Base-by-base conservation (phyloP, 2,329 filamentous ascomycete genomes). In the Aspergillus sp. region DNA sequence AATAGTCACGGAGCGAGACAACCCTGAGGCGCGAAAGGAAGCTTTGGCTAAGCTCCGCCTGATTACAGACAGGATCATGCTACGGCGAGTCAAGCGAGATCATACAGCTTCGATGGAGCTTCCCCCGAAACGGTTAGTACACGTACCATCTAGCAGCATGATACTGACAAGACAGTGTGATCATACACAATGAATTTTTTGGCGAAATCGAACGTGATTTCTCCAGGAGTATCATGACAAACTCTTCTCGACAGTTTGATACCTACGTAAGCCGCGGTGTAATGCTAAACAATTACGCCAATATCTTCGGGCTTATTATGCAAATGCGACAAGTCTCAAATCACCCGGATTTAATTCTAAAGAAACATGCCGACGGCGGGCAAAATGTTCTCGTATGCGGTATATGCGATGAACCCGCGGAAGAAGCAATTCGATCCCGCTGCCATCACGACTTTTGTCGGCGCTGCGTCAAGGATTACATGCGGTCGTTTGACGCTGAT, bases 251-350 rank as follows among this genome's bases (percentile, higher is more conserved):
- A 64, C 89, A 93, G 70, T 99, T 98, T 68, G 92, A 98, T 72
- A 98, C 93, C 0, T 99, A 98, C 68, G 95, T 98, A 43, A 90
- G 92, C 19, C 91, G 93, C 66, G 93, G 93, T 80, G 94, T 98
- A 22, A 87, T 99, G 77, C 85, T 99, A 64, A 93, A 98, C 82
- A 97, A 97, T 74, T 98, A 98, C 69, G 95, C 95, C 80, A 99
- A 99, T 76, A 98, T 99, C 67, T 99, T 99, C 71, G 94, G 93
- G 73, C 85, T 99, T 59, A 97, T 99, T 73, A 98, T 98, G 92
- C 93, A 97, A 77, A 98, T 99, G 94, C 90, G 95, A 59, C 95
- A 99, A 80, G 92, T 97, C 28, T 93, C 95, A 7, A 95, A 99
- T 68, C 95, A 99, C 74, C 95, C 95, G 0, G 95, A 99, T 78